Percentiles rank a stretch among this genome's conserved stretches.
Conservation (phyloP, 2,329 filamentous ascomycete species). For the Aspergillus costaricaensis region DNA sequence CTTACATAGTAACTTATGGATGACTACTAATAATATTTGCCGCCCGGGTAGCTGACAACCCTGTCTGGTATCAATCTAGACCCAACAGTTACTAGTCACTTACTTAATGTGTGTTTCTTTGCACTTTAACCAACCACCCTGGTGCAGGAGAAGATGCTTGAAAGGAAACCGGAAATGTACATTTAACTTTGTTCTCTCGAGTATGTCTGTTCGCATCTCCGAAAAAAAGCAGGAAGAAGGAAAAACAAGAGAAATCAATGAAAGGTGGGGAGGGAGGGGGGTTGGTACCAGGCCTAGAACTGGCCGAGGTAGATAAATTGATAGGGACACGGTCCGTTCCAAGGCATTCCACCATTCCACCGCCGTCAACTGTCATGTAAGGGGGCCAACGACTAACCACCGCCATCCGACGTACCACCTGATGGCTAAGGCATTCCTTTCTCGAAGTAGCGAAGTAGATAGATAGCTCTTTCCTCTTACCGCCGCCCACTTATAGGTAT, state of each 20-base stretch:
- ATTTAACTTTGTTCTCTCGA: too few relatives aligned
- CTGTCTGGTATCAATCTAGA: too few relatives aligned
- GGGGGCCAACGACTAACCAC: neutral
- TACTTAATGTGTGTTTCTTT: too few relatives aligned
- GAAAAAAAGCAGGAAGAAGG: neutral
- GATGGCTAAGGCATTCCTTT: neutral
- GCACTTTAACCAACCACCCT: too few relatives aligned
- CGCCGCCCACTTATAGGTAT: neutral
- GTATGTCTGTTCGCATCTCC: too few relatives aligned
- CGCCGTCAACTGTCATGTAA: neutral
- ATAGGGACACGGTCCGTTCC: neutral
- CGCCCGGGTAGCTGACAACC: too few relatives aligned
- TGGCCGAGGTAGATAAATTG: neutral
- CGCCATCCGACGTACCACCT: neutral
- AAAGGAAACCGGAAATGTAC: too few relatives aligned
- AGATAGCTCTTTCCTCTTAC: neutral
- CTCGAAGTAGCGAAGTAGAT: too few relatives aligned
- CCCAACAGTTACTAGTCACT: too few relatives aligned
- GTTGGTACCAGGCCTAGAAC: neutral
- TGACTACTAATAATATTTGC: too few relatives aligned
- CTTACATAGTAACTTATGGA: too few relatives aligned
- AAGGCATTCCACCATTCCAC: neutral
- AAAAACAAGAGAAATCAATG: neutral
- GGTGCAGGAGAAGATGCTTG: too few relatives aligned
- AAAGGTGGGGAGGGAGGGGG: neutral